Base-by-base conservation (phyloP, 352 stramenopile genomes). In the Halophytophthora polymorphica region DNA sequence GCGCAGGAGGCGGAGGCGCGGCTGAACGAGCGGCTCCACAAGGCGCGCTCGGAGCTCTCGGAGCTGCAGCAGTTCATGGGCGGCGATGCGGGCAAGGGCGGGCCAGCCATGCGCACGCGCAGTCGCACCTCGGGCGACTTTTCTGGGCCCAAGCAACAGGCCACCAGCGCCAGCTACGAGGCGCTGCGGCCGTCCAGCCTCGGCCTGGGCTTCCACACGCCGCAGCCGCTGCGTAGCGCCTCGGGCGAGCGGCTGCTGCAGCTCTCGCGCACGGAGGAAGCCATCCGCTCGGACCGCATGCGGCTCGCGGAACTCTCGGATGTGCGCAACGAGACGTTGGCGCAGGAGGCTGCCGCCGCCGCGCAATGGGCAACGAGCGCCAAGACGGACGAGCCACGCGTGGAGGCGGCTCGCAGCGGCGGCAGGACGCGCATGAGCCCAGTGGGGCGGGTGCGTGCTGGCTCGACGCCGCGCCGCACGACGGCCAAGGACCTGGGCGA, bases 261-360 rank as follows among this genome's bases (percentile, higher is more conserved):
- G 39, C 56, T 86, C 5, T 83, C 75, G 25, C 63, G 64, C 28
- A 71, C 64, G 0, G 69, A 88, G 49, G 61, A 82, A 41, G 36
- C 45, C 22, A 38, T 37, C 12, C 72, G 78, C 43, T 82, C 65
- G 7, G 79, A 94, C 46, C 81, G 83, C 37, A 92, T 94, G 83
- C 50, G 65, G 17, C 56, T 92, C 2, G 79, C 81, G 4, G 83
- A 94, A 41, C 69, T 94, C 17, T 90, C 77, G 50, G 73, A 90
- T 45, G 72, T 86, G 41, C 74, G 80, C 28, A 75, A 76, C 34
- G 69, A 82, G 42, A 72, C 76, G 45, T 45, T 75, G 2, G 60
- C 58, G 2, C 50, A 61, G 4, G n/a, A n/a, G n/a, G n/a, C n/a
- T n/a, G n/a, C n/a, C n/a, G n/a, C n/a, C n/a, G n/a, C n/a, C n/a